phyloP scores from a whole-genome alignment of 768 basidiomycete species.

The Psilocybe subaeruginosa region DNA sequence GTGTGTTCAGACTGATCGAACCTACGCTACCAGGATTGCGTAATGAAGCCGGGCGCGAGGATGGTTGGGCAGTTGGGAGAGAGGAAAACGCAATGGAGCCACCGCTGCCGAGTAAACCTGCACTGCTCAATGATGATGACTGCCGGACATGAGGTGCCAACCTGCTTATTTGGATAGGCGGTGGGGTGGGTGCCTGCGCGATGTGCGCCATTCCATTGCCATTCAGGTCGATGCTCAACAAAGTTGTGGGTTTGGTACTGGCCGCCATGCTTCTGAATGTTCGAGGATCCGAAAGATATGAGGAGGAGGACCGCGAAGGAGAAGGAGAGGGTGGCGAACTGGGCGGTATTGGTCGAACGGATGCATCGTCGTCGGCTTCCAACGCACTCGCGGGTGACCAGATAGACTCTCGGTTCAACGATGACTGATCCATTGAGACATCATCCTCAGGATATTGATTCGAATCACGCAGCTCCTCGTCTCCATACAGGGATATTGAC shows the following conservation, averaged over 20 bases:
- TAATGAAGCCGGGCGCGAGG: slow-evolving; percentile 34
- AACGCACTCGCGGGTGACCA: slow-evolving; percentile 78
- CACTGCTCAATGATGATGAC: slow-evolving; percentile 56
- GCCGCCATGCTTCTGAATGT: slow-evolving; percentile 84
- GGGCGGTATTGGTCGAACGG: slow-evolving; percentile 86
- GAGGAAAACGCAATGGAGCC: slow-evolving; percentile 77
- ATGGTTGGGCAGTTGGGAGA: slow-evolving; percentile 51
- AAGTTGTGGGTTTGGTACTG: slow-evolving; percentile 93
- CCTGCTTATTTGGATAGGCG: slow-evolving; percentile 52
- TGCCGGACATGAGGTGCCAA: slow-evolving; percentile 62
- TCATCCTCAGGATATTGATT: slow-evolving; percentile 48
- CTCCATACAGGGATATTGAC: slow-evolving; percentile 63
- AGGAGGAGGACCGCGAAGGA: slow-evolving; percentile 82
- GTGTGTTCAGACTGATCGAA: slow-evolving; percentile 27
- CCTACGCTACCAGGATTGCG: slow-evolving; percentile 33
- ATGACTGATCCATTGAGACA: slow-evolving; percentile 53
- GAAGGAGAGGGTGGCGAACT: slow-evolving; percentile 87
- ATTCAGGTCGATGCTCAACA: slow-evolving; percentile 86
- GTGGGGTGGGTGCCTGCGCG: slow-evolving; percentile 76
- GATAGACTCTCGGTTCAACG: slow-evolving; percentile 69
- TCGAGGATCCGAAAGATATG: slow-evolving; percentile 78
- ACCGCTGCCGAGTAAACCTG: slow-evolving; percentile 47
- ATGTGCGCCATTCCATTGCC: slow-evolving; percentile 89
- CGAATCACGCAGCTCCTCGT: slow-evolving; percentile 47
- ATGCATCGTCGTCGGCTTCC: slow-evolving; percentile 95